Conservation (phyloP, 805 yeast species). For the Starmerella stigmatis region DNA sequence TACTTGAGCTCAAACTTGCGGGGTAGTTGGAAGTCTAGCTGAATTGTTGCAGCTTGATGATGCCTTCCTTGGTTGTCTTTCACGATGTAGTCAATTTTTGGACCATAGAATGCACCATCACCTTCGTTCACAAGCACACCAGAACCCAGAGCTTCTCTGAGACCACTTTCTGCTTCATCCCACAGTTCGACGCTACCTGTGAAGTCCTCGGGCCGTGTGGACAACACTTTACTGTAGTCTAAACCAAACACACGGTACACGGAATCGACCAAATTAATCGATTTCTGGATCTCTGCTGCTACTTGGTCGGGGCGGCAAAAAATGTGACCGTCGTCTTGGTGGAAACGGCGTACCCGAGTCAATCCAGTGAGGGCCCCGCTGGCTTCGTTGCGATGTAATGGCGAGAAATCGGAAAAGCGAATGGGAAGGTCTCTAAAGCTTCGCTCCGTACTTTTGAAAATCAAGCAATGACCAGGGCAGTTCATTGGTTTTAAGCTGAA, state of each 20-base stretch:
- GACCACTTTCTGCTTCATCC: conserved; percentile 67
- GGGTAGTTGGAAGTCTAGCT: conserved; percentile 90
- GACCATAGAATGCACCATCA: conserved; percentile 79
- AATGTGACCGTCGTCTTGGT: conserved; percentile 97
- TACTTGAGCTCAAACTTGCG: conserved; percentile 67
- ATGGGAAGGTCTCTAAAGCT: conserved; percentile 82
- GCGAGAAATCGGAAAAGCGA: conserved; percentile 77
- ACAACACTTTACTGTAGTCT: conserved; percentile 52
- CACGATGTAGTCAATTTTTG: conserved; percentile 74
- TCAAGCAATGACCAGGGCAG: conserved; percentile 69
- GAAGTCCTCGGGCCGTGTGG: conserved; percentile 75
- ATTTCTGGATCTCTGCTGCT: conserved; percentile 56
- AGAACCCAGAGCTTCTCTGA: conserved; percentile 49
- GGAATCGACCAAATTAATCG: conserved; percentile 61
- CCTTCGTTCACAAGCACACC: conserved; percentile 67
- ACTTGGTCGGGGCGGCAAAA: conserved; percentile 78
- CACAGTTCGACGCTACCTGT: conserved; percentile 72
- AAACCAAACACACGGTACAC: conserved; percentile 64
- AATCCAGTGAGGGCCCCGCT: conserved; percentile 89
- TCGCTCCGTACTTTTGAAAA: conserved; percentile 63
- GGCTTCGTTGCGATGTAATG: conserved; percentile 87
- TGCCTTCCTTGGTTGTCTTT: conserved; percentile 68
- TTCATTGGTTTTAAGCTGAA: conserved; percentile 84
- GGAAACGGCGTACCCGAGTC: conserved; percentile 87
- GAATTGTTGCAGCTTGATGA: conserved; percentile 93